Base-by-base conservation (phyloP, 257 asterid genomes). In the Dorcoceras hygrometricum region DNA sequence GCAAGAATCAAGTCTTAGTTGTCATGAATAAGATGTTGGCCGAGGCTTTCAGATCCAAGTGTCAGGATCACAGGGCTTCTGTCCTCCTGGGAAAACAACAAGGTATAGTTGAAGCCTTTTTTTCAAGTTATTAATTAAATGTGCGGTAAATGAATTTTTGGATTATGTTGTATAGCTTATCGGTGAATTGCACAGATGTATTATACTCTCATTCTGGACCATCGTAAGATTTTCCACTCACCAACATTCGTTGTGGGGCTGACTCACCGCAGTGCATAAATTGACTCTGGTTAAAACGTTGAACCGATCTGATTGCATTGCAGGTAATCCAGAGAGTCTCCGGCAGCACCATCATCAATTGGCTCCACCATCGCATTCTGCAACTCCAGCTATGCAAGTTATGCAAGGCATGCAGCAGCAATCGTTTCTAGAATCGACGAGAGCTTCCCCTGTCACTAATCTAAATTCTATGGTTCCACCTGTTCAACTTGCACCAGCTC, bases 11-110 rank as follows among this genome's bases (percentile, higher is more conserved):
- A 7, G 70, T 67, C 9, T 81, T 57, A 78, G 78, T 83, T 77
- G 59, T 67, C 61, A 73, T 66, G 84, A 85, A 87, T 77, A 78
- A 73, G 73, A 26, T 66, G 32, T 75, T 91, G 77, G 87, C 98
- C 6, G 87, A 81, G 53, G 76, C 73, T 64, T 74, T 85, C 69
- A 78, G 83, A 61, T 62, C 73, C 25, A 77, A 63, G 59, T 80
- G 87, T 70, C 48, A 75, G 78, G 54, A 46, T 46, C 54, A 14
- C 54, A 46, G 54, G 22, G 8, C 54, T 46, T 28, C 88, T 27
- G 82, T 81, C 72, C 73, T 57, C 46, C 70, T 76, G 43, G 76
- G 78, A 65, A 55, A 59, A 76, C 86, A 57, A 71, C 93, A 72
- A 85, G 96, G 96, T 91, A 86, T 55, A n/a, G n/a, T n/a, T n/a